Base-by-base conservation (phyloP, 2,329 filamentous ascomycete species). In the Fusarium buharicum region DNA sequence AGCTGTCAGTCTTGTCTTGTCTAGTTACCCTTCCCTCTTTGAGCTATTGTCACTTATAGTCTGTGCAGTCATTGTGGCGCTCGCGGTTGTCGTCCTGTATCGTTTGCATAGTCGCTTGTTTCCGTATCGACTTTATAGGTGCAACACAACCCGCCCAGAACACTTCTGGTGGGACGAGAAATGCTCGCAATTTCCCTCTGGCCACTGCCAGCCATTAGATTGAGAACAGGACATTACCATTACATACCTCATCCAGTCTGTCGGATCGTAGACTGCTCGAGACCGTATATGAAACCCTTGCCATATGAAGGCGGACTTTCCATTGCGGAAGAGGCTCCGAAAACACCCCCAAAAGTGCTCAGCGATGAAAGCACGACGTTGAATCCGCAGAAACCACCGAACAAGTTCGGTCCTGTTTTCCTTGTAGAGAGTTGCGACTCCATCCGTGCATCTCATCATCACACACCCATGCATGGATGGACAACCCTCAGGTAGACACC, bases 251-350 rank as follows among this genome's bases (percentile, higher is more conserved):
- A 62, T 66, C 63, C 63, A 66, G 55, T 41, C 59, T 57, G 55
- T 56, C 63, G 59, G 63, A 43, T 66, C 37, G 30, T 51, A 48
- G 62, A 66, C 48, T 67, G 64, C 53, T 59, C 60, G 50, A 67
- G 64, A 54, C 57, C 59, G 36, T 18, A 45, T 45, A 46, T 46
- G 40, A 63, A 50, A 45, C 61, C 55, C 55, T 59, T 46, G 37
- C 30, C 34, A 45, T 52, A 17, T 30, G 54, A 55, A 50, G 49
- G 31, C 37, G 30, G 22, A 53, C 37, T 34, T 36, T 54, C 22
- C 50, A 34, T 55, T 36, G 30, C 43, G 34, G 49, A 47, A 44
- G 43, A 50, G 44, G 50, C 47, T 56, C 56, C 36, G 52, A 55
- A 41, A 33, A 52, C 44, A 55, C 46, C 45, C 55, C 52, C 58